Evolutionary conservation across 257 asterid genomes (phyloP).

Genomic region (Coffea canephora): DNA sequence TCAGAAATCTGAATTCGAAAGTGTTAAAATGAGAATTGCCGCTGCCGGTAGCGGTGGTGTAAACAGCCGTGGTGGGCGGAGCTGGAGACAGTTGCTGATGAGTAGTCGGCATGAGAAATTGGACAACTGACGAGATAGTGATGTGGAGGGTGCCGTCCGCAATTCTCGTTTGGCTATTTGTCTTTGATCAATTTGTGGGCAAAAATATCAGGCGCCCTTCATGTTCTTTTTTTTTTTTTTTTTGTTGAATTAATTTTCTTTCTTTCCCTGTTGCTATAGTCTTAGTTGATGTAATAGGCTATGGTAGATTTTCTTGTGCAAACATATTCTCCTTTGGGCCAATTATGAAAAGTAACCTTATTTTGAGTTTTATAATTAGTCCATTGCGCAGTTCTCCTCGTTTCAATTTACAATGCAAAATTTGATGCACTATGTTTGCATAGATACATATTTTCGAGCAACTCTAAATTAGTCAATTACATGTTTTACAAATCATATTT

Average conservation of each 20-base stretch:
- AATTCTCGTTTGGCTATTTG: neutral
- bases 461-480: no score
- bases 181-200: neutral
- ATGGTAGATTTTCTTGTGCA: neutral
- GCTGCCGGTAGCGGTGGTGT: constrained; percentile 35
- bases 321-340: neutral
- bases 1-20: constrained; percentile 51
- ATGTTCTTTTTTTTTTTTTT: neutral
- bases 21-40: constrained; percentile 53
- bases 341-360: neutral
- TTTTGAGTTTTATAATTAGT: neutral
- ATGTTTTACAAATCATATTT: no score
- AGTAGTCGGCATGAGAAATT: constrained; percentile 8
- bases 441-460: no score
- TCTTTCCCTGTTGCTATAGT: neutral
- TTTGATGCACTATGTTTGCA: no score
- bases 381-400: neutral
- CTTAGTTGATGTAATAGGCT: neutral
- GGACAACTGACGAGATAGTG: constrained; percentile 9
- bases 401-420: neutral
- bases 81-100: constrained; percentile 20
- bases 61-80: constrained; percentile 25
- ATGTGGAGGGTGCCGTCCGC: neutral
- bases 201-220: neutral
- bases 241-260: neutral